phyloP scores from a whole-genome alignment of 305 asterid genomes.

The Plantago coronopus region DNA sequence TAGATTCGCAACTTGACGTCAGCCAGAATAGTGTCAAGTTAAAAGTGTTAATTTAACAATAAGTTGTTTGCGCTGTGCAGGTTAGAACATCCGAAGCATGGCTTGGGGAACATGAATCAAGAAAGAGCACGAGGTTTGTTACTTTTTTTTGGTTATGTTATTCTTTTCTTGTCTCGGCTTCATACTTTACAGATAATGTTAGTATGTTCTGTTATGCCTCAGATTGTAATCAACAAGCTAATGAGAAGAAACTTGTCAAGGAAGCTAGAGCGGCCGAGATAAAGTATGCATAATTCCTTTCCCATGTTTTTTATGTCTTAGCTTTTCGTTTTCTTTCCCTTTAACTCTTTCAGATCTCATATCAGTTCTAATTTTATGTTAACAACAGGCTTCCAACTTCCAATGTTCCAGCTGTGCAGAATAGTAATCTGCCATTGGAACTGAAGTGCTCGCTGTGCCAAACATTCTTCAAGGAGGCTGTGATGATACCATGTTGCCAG shows the following conservation, averaged over 20 bases:
- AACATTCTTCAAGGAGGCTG: constrained; percentile 74
- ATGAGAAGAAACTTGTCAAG: constrained; percentile 27
- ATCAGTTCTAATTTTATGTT: constrained; percentile 14
- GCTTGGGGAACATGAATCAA: constrained; percentile 25
- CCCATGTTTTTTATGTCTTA: neutral
- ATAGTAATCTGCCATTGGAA: constrained; percentile 50
- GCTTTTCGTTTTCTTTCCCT: neutral
- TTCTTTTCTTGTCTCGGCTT: constrained; percentile 16
- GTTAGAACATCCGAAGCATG: constrained; percentile 34
- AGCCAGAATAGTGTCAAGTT: no score
- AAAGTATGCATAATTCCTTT: constrained; percentile 35
- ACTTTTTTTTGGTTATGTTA: neutral
- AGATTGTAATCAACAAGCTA: constrained; percentile 41
- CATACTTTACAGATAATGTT: constrained; percentile 17
- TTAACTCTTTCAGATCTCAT: constrained; percentile 28
- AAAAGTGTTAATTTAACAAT: neutral
- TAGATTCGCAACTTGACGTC: no score
- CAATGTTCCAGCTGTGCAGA: constrained; percentile 37
- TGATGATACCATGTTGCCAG: constrained; percentile 97
- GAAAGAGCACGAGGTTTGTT: constrained; percentile 42
- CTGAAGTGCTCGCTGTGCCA: constrained; percentile 72
- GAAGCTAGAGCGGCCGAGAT: constrained; percentile 32
- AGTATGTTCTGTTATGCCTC: constrained; percentile 19
- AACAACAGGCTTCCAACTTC: constrained; percentile 36
- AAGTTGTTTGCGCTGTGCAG: constrained; percentile 33